Evolutionary conservation across 2,329 filamentous ascomycete species (phyloP).

Genomic region (Zymoseptoria pseudotritici): DNA sequence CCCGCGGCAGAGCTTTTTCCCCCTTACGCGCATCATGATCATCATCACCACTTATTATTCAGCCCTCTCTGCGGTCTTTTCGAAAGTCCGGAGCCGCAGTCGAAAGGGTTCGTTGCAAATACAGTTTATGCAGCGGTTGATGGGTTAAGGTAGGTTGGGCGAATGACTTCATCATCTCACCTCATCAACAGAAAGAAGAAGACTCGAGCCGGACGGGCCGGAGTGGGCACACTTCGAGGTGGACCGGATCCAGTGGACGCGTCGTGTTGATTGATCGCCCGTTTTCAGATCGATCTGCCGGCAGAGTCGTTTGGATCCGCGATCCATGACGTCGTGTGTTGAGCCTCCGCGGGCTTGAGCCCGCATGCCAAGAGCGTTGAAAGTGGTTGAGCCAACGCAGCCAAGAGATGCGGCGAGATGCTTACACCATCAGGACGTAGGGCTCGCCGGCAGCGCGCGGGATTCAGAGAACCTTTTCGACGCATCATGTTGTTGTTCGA

Average conservation of each 20-base stretch:
- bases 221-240: not conserved
- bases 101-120: not conserved
- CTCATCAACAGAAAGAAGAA: not conserved
- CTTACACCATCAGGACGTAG: not conserved
- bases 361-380: no score
- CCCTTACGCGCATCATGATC: not conserved
- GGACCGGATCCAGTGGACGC: not conserved
- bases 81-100: not conserved
- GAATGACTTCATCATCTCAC: not conserved
- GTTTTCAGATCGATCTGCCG: not conserved
- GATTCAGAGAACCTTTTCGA: not conserved
- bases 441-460: not conserved
- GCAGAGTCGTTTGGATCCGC: not conserved
- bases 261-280: not conserved
- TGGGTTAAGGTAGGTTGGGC: no score
- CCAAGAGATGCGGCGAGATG: not conserved
- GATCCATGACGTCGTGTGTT: not conserved
- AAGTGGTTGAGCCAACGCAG: not conserved
- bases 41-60: not conserved
- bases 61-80: not conserved
- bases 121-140: not conserved
- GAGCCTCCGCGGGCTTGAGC: no score
- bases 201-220: not conserved
- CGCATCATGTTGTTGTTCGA: not conserved
- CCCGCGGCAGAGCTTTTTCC: not conserved